Evolutionary conservation across 2,329 filamentous ascomycete species (phyloP).

Genomic region (Trichoderma koningii): DNA sequence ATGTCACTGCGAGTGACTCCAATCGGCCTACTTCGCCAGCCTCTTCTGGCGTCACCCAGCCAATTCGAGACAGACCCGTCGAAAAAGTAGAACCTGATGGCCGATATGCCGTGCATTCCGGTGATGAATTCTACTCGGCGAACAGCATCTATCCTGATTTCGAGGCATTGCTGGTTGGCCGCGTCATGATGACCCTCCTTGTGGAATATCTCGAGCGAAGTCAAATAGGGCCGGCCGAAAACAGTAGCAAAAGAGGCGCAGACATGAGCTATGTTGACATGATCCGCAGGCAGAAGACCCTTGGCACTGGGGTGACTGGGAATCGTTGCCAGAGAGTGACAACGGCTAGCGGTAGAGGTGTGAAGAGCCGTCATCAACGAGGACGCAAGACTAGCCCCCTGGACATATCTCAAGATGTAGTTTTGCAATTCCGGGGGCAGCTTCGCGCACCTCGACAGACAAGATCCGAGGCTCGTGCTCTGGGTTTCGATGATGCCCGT

Average conservation of each 20-base stretch:
- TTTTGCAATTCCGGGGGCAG: background rate
- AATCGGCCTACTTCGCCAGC: background rate
- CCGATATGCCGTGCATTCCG: background rate
- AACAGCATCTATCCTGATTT: background rate
- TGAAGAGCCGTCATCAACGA: background rate
- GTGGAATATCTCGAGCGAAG: background rate
- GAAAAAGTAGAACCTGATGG: background rate
- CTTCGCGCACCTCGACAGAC: background rate
- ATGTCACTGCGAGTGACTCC: background rate
- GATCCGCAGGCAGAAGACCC: background rate
- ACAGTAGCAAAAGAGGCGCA: background rate
- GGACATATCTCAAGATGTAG: background rate
- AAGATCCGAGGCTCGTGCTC: background rate
- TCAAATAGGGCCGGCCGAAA: background rate
- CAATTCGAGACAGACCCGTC: background rate
- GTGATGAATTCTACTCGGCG: background rate
- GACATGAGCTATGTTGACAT: background rate
- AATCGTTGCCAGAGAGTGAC: too few relatives aligned
- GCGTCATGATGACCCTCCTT: background rate
- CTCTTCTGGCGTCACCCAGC: background rate
- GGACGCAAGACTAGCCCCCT: background rate
- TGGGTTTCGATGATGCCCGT: background rate
- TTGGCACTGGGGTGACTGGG: too few relatives aligned
- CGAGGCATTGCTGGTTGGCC: background rate
- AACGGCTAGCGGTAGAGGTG: background rate